Percentiles rank a stretch among this genome's conserved stretches.
phyloP scores from a whole-genome alignment of 495 filamentous ascomycete genomes.

The Hypoxylon cercidicola region DNA sequence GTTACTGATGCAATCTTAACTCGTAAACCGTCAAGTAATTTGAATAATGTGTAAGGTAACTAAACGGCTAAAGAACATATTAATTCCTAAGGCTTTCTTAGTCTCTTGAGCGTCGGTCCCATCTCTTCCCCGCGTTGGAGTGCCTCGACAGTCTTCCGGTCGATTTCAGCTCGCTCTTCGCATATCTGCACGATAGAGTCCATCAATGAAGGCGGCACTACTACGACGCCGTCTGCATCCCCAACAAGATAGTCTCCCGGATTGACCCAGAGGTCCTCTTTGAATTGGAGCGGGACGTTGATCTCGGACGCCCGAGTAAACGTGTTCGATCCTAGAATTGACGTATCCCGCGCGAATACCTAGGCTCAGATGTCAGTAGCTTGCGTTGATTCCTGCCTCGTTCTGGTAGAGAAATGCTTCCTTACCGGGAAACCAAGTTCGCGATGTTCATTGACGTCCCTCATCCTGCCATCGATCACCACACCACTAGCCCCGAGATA shows the following conservation, averaged over 20 bases:
- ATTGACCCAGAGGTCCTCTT: neutral
- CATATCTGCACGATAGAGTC: conserved; percentile 5
- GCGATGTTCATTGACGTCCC: conserved; percentile 69
- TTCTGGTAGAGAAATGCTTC: neutral
- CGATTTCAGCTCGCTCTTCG: conserved; percentile 9
- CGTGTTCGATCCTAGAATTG: conserved; percentile 56
- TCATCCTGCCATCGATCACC: conserved; percentile 67
- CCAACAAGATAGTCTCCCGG: conserved; percentile 69
- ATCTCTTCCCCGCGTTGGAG: conserved; percentile 5
- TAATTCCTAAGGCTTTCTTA: conserved; percentile 3
- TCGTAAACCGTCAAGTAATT: too few relatives aligned
- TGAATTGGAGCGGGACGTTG: conserved; percentile 41
- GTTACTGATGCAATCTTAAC: too few relatives aligned
- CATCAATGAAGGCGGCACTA: conserved; percentile 46
- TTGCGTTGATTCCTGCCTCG: neutral
- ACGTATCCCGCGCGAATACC: conserved; percentile 63
- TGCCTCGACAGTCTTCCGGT: conserved; percentile 6
- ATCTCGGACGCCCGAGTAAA: conserved; percentile 56
- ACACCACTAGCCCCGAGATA: conserved; percentile 56
- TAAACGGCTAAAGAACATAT: too few relatives aligned
- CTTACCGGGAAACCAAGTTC: conserved; percentile 59
- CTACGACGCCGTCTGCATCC: conserved; percentile 67
- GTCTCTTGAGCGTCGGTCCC: conserved; percentile 5
- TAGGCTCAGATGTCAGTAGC: conserved; percentile 27
- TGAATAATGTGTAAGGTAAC: too few relatives aligned